phyloP scores from a whole-genome alignment of 495 filamentous ascomycete species.

The Pseudotulostoma volvatum region DNA sequence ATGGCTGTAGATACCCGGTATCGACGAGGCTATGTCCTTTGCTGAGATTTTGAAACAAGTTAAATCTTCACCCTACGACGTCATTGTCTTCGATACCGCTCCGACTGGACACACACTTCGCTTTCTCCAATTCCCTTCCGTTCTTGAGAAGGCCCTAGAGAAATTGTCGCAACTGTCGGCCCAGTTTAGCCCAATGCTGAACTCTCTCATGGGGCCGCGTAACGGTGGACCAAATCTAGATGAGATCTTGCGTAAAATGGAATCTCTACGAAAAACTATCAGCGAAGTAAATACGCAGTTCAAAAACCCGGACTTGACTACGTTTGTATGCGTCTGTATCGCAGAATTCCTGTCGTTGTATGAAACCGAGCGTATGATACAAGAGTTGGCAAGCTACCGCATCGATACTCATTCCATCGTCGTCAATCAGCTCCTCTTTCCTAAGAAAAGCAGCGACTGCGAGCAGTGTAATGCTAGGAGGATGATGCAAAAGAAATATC shows the following conservation, averaged over 20 bases:
- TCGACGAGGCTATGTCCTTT: slow-evolving; percentile 99
- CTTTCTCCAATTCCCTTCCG: slow-evolving; percentile 96
- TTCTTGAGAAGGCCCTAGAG: slow-evolving; percentile 92
- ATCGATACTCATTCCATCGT: slow-evolving; percentile 97
- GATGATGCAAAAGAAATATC: slow-evolving; percentile 99
- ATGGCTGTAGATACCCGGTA: slow-evolving; percentile 67
- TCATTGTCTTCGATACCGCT: slow-evolving; percentile 97
- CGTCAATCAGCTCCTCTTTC: slow-evolving; percentile 94
- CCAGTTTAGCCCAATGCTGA: slow-evolving; percentile 93
- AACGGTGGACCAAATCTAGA: slow-evolving; percentile 78
- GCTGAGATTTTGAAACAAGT: slow-evolving; percentile 98
- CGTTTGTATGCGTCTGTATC: slow-evolving; percentile 97
- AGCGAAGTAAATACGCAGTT: slow-evolving; percentile 94
- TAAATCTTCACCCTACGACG: slow-evolving; percentile 96
- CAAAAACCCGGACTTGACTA: slow-evolving; percentile 90
- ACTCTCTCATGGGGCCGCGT: slow-evolving; percentile 67
- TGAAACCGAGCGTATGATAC: slow-evolving; percentile 99
- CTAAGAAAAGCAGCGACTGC: slow-evolving; percentile 68
- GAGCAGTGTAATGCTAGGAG: slow-evolving; percentile 89
- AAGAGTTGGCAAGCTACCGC: slow-evolving; percentile 80
- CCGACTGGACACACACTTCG: slow-evolving; percentile 98
- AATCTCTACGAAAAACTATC: slow-evolving; percentile 80
- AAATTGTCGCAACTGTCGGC: slow-evolving; percentile 87
- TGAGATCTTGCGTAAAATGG: slow-evolving; percentile 88
- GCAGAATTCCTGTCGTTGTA: slow-evolving; percentile 94